Percentiles rank a stretch among this genome's conserved stretches.
Evolutionary conservation across 1,139 yeast genomes (phyloP).

Genomic region (Yamadazyma diospyri): DNA sequence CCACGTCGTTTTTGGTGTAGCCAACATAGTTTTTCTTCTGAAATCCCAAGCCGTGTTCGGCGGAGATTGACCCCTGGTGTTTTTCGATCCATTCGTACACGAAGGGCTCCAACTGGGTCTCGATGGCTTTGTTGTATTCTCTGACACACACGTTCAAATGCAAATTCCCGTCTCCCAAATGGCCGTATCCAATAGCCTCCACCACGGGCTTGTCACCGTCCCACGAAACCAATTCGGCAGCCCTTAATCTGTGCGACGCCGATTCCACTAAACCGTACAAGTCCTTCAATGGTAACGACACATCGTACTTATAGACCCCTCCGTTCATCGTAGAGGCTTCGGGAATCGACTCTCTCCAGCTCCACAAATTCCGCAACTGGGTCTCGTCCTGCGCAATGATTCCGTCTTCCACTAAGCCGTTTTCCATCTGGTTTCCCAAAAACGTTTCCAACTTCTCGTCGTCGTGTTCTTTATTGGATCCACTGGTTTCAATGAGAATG

Average conservation of each 20-base stretch:
- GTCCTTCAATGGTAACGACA: constrained; percentile 77
- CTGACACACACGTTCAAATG: constrained; percentile 92
- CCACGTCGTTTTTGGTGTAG: constrained; percentile 71
- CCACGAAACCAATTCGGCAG: constrained; percentile 36
- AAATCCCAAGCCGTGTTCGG: constrained; percentile 97
- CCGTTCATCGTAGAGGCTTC: constrained; percentile 85
- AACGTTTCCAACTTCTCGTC: constrained; percentile 75
- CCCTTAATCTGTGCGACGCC: constrained; percentile 55
- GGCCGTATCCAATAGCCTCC: constrained; percentile 92
- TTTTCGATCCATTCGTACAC: constrained; percentile 83
- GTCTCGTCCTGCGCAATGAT: constrained; percentile 94
- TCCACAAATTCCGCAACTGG: constrained; percentile 80
- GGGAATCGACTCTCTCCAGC: constrained; percentile 91
- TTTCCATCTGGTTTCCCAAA: constrained; percentile 80
- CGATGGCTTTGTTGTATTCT: constrained; percentile 72
- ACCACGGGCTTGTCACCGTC: constrained; percentile 73
- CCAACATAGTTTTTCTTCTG: constrained; percentile 88
- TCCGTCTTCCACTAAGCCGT: constrained; percentile 82
- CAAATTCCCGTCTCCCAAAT: constrained; percentile 92
- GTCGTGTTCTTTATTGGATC: constrained; percentile 85
- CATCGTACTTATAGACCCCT: constrained; percentile 96
- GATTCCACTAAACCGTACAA: constrained; percentile 81
- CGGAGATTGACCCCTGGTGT: constrained; percentile 83
- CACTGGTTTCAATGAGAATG: constrained; percentile 88
- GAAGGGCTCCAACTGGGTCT: constrained; percentile 80